Evolutionary conservation across 2,329 filamentous ascomycete genomes (phyloP).

Genomic region (Trichoderma hamatum): DNA sequence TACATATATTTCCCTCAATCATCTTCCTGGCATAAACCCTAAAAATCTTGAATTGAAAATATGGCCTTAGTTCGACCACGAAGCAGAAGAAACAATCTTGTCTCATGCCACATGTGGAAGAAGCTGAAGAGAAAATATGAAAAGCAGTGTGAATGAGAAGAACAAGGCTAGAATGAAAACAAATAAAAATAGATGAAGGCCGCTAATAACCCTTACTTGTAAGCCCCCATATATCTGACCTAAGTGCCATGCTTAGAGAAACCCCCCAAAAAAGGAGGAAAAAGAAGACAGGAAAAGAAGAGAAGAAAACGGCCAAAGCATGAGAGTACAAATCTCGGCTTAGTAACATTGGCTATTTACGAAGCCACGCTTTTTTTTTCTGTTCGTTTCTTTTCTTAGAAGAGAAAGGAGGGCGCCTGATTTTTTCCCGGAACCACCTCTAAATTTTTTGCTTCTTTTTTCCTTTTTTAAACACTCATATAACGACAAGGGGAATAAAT

Average conservation of each 20-base stretch:
- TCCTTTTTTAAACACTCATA: background rate
- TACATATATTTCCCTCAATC: background rate
- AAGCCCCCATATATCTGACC: slow-evolving; percentile 7
- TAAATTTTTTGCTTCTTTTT: background rate
- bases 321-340: slow-evolving; percentile 14
- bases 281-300: background rate
- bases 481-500: background rate
- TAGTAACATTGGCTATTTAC: background rate
- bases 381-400: background rate
- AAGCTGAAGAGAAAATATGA: background rate
- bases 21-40: background rate
- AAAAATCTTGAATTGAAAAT: background rate
- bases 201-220: background rate
- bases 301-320: background rate
- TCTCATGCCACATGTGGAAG: background rate
- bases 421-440: background rate
- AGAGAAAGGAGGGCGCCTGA: background rate
- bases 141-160: background rate
- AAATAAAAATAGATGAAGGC: background rate
- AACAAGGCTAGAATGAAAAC: background rate
- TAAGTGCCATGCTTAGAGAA: background rate
- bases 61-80: background rate
- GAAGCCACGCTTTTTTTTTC: background rate
- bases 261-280: background rate
- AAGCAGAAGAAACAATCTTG: background rate